Evolutionary conservation across 495 filamentous ascomycete genomes (phyloP).

Genomic region (Staphylotrichum tortipilum): DNA sequence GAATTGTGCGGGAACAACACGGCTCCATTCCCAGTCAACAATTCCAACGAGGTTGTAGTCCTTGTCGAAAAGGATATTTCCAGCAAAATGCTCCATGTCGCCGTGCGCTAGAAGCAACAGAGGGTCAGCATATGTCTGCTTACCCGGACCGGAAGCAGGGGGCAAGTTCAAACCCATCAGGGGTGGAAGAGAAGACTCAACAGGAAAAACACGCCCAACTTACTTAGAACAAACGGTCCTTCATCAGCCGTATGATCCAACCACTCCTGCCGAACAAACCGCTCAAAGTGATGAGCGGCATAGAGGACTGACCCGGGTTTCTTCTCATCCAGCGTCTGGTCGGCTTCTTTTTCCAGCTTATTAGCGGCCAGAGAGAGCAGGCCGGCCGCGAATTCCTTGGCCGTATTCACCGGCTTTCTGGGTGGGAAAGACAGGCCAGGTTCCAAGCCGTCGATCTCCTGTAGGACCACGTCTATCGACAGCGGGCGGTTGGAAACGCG

Average conservation of each 20-base stretch:
- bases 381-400: not conserved
- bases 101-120: not conserved
- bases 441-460: not conserved
- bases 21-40: slow-evolving; percentile 6
- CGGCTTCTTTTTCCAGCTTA: not conserved
- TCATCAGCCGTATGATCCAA: not conserved
- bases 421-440: not conserved
- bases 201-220: not conserved
- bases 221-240: slow-evolving; percentile 3
- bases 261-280: not conserved
- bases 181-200: not conserved
- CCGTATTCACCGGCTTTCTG: not conserved
- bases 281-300: not conserved
- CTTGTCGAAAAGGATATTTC: not conserved
- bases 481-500: not conserved
- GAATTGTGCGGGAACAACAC: not conserved
- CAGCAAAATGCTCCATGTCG: not conserved
- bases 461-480: not conserved
- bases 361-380: not conserved
- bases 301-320: not conserved
- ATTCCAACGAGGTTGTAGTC: not conserved
- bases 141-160: too few species aligned
- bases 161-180: too few species aligned
- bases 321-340: not conserved
- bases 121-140: not conserved